Base-by-base conservation (phyloP, 257 asterid genomes). In the Nicotiana noctiflora region DNA sequence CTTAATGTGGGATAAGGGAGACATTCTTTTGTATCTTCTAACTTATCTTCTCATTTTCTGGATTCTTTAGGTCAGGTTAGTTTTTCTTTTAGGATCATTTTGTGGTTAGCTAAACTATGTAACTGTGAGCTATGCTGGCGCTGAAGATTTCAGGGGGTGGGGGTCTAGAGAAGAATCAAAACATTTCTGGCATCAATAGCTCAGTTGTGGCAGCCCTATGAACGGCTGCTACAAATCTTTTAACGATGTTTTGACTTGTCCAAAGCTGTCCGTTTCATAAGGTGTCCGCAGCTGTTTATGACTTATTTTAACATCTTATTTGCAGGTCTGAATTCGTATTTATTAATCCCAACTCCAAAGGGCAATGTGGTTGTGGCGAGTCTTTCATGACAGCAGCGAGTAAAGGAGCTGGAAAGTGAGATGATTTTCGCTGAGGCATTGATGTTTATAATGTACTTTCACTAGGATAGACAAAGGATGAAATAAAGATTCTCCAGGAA, bases 291-390 rank as follows among this genome's bases (percentile, higher is more conserved):
- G 23, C 15, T 13, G 56, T 29, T 46, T 17, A 5, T 46, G 60
- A 72, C 7, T 21, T 19, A 52, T 46, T 25, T 53, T 29, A 27
- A 29, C 77, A 64, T 65, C 44, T 78, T 65, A 65, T 65, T 65
- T 25, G 46, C 82, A 79, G 82, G 72, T 84, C 81, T 52, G 84
- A 84, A 59, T 75, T 37, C 21, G 14, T 76, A 66, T 80, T 57
- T 13, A 81, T 84, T 60, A 84, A 84, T 64, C 86, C 84, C 25
- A 84, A 83, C 29, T 77, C 86, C 4, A 80, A 75, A 65, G 84
- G 84, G 63, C 79, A 84, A 51, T 80, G 84, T 40, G 86, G 86
- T 65, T 84, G 86, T 80, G 86, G 86, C 5, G 84, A 80, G 15
- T 84, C 86, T 46, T 84, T 84, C 61, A 80, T 75, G 83, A 75